Conservation (phyloP, 106 monocot genomes). For the Allium sativum region DNA sequence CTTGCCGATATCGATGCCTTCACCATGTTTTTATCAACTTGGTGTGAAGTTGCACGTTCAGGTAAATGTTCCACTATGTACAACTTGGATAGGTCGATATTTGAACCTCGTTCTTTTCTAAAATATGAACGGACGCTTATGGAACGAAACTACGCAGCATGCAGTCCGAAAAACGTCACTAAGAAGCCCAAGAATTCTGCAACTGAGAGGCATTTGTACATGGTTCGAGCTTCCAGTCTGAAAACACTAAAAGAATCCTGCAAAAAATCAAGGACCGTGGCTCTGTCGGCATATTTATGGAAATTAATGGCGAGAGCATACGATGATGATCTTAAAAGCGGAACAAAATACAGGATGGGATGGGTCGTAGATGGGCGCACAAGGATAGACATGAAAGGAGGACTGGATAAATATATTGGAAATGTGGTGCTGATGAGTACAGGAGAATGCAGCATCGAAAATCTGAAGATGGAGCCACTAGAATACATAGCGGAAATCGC, state of each 20-base stretch:
- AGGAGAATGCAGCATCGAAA: background rate
- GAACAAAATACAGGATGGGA: background rate
- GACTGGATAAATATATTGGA: background rate
- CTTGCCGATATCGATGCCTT: constrained; percentile 1
- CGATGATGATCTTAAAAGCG: background rate
- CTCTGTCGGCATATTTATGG: constrained; percentile 9
- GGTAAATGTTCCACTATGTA: background rate
- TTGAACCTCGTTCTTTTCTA: constrained; percentile 1
- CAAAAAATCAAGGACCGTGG: background rate
- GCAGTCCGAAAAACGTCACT: background rate
- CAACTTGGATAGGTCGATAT: background rate
- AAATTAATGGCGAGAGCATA: constrained; percentile 1
- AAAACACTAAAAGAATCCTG: background rate
- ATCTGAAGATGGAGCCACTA: constrained; percentile 1
- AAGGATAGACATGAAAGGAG: background rate
- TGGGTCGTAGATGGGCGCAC: constrained; percentile 6
- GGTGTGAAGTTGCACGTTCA: constrained; percentile 2
- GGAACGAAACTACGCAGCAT: background rate
- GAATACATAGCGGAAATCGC: background rate
- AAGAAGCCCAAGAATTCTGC: background rate
- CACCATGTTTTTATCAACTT: constrained; percentile 4
- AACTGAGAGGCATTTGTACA: background rate
- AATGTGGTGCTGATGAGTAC: constrained; percentile 2
- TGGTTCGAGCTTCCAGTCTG: background rate
- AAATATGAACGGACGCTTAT: background rate